Base-by-base conservation (phyloP, 2,329 filamentous ascomycete genomes). In the Hansfordia pulvinata region DNA sequence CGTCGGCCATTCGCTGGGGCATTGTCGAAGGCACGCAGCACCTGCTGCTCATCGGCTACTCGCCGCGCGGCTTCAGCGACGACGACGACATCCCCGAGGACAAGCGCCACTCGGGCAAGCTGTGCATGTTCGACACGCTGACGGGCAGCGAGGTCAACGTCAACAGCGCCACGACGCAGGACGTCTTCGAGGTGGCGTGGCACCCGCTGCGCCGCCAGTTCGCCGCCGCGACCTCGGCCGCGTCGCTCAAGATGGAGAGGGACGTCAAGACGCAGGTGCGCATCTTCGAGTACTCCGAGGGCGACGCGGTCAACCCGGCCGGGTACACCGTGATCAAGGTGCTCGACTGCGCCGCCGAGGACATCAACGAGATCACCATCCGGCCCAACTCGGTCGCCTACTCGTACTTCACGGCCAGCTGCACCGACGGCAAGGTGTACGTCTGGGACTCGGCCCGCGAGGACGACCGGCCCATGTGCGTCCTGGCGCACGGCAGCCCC, bases 161-260 rank as follows among this genome's bases (percentile, higher is more conserved):
- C 4, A 48, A 56, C 12, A 61, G 63, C 3, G 62, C 58, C 2
- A 61, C 60, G 1, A 62, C 59, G 1, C 60, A 69, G 23, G 76
- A 77, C 30, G 67, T 76, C 2, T 77, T 77, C 23, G 72, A 77
- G 38, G 64, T 76, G 2, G 51, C 60, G 0, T 77, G 72, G 72
- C 72, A 77, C 38, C 71, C 72, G 0, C 55, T 41, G 0, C 51
- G 64, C 23, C 47, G 54, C 3, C 53, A 55, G 13, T 76, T 76
- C 35, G 50, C 69, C 5, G 68, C 60, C 4, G 71, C 69, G 2
- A 75, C 69, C 0, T 66, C 69, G 0, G 65, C 67, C 0, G 53
- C 50, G 7, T 58, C 59, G 9, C 44, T 52, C n/a, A 53, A 56
- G 18, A 40, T 56, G 4, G 57, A 65, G 16, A 45, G 57, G 13